These are phyloP conservation scores for Trichocomaceae sp. DNA, from an alignment of 2,329 filamentous ascomycete species.

Conservation along the genomic window DNA sequence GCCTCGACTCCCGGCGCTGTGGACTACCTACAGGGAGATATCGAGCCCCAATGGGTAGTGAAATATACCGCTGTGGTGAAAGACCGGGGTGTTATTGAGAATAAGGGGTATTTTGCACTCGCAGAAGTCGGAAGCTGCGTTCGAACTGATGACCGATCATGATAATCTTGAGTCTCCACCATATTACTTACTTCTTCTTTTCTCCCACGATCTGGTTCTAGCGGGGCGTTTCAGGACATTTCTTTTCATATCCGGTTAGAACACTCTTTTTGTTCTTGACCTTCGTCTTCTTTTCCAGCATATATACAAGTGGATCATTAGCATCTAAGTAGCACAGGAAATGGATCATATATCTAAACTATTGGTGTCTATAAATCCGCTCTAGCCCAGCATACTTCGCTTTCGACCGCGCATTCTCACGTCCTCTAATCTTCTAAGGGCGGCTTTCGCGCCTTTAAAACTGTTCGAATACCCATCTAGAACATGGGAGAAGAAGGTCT, in stretches of 20 bases:
- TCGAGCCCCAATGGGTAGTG: slow-evolving; percentile 87
- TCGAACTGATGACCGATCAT: slow-evolving; percentile 5
- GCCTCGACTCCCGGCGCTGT: slow-evolving; percentile 50
- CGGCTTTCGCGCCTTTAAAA: slow-evolving; percentile 67
- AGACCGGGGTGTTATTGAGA: slow-evolving; percentile 92
- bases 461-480: slow-evolving; percentile 66
- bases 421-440: slow-evolving; percentile 78
- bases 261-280: background rate
- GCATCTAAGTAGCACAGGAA: background rate
- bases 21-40: slow-evolving; percentile 62
- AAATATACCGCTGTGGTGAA: slow-evolving; percentile 96
- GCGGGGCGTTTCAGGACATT: slow-evolving; percentile 6
- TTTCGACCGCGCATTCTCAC: slow-evolving; percentile 91
- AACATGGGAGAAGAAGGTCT: slow-evolving; percentile 61
- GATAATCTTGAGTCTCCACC: slow-evolving; percentile 1
- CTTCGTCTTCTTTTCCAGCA: background rate
- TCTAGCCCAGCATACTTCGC: slow-evolving; percentile 88
- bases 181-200: background rate
- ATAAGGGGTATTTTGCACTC: slow-evolving; percentile 93
- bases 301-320: background rate
- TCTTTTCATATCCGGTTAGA: background rate
- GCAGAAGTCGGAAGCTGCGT: slow-evolving; percentile 59
- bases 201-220: background rate
- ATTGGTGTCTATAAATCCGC: background rate
- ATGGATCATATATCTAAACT: slow-evolving; percentile 12